Evolutionary conservation across 345 rosid genomes (phyloP).

Genomic region (Sapria himalayana): DNA sequence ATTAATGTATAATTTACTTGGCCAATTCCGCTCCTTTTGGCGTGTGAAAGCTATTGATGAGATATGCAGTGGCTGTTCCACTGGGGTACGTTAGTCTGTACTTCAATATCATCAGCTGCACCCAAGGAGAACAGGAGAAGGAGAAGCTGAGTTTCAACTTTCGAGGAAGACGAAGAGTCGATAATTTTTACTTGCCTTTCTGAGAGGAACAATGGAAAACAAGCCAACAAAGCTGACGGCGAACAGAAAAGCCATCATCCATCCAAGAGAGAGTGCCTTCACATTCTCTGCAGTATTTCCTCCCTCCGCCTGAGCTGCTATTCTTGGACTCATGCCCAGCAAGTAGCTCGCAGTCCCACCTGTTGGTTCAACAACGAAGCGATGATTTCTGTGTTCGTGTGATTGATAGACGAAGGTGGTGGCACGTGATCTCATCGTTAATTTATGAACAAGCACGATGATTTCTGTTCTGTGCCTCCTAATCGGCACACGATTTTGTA

Average conservation of each 20-base stretch:
- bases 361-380: too few relatives aligned
- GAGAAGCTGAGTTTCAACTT: too few relatives aligned
- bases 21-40: conserved; percentile 84
- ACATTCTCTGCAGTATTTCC: conserved; percentile 30
- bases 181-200: conserved; percentile 25
- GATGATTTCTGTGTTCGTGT: too few relatives aligned
- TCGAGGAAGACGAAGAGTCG: neutral
- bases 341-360: conserved; percentile 77
- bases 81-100: conserved; percentile 76
- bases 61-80: conserved; percentile 85
- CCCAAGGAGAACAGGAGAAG: neutral
- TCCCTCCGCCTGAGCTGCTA: conserved; percentile 36
- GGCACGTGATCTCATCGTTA: too few relatives aligned
- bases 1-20: conserved; percentile 16
- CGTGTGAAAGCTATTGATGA: conserved; percentile 81
- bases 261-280: conserved; percentile 40
- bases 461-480: too few relatives aligned
- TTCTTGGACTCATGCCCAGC: conserved; percentile 42
- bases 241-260: conserved; percentile 70
- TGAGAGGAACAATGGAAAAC: conserved; percentile 59
- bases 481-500: too few relatives aligned
- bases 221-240: conserved; percentile 72
- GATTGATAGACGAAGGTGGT: too few relatives aligned
- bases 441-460: too few relatives aligned
- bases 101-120: conserved; percentile 59